Conservation (phyloP, 352 stramenopile species). For the Globisporangium heterothallicum region DNA sequence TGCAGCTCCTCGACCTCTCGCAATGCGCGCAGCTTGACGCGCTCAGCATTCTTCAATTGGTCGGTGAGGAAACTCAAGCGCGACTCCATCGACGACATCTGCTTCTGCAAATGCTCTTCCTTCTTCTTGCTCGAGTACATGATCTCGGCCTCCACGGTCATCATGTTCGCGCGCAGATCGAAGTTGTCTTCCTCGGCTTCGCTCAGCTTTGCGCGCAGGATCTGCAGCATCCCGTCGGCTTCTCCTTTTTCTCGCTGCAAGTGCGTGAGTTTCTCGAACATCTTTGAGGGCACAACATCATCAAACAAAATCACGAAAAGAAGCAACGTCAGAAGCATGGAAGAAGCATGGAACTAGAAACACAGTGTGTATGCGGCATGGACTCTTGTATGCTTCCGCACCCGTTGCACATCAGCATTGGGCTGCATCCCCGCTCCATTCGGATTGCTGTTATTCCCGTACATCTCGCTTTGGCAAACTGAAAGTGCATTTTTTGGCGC, state of each 20-base stretch:
- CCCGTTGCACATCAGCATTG: background rate
- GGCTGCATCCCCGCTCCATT: background rate
- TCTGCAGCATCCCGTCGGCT: conserved; percentile 44
- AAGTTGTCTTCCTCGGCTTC: conserved; percentile 61
- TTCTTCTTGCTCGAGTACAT: conserved; percentile 34
- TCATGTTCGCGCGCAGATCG: conserved; percentile 47
- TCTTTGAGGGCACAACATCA: conserved; percentile 6
- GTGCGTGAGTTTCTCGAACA: conserved; percentile 28
- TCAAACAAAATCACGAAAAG: too few relatives aligned
- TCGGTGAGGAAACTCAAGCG: conserved; percentile 43
- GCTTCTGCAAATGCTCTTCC: conserved; percentile 33
- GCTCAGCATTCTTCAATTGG: conserved; percentile 56
- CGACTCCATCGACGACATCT: conserved; percentile 49
- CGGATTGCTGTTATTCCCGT: background rate
- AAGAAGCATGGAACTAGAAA: background rate
- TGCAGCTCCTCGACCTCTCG: conserved; percentile 54
- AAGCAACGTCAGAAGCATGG: background rate
- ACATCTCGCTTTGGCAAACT: background rate
- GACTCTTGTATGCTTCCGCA: background rate
- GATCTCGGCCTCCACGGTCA: conserved; percentile 45
- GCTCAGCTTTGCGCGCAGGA: conserved; percentile 38
- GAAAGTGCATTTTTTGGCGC: too few relatives aligned
- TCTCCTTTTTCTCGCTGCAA: conserved; percentile 51
- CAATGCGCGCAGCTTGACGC: conserved; percentile 38
- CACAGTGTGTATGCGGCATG: background rate